Conservation (phyloP, 768 basidiomycete species). For the Coprinopsis strossmayeri region DNA sequence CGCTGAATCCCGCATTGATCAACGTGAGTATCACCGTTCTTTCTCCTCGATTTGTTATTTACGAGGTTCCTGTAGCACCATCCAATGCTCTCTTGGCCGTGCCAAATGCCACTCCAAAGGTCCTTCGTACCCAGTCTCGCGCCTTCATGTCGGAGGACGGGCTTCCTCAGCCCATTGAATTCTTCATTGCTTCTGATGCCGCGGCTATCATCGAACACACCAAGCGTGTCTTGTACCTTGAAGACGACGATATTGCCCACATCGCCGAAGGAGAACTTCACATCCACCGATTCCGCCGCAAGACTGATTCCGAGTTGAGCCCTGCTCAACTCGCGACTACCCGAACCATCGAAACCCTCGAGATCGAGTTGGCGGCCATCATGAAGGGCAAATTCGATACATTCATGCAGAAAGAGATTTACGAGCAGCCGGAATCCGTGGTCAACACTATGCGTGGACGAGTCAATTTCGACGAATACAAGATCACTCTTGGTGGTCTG, state of each 20-base stretch:
- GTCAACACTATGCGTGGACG: slow-evolving; percentile 99
- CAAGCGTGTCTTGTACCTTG: slow-evolving; percentile 96
- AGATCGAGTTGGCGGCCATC: slow-evolving; percentile 98
- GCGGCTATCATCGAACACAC: slow-evolving; percentile 97
- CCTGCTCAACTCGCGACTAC: slow-evolving; percentile 63
- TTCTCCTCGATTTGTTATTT: slow-evolving; percentile 20
- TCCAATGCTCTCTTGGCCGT: slow-evolving; percentile 56
- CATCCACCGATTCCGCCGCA: slow-evolving; percentile 94
- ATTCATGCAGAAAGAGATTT: slow-evolving; percentile 99
- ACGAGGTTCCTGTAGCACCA: slow-evolving; percentile 50
- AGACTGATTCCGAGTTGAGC: slow-evolving; percentile 62
- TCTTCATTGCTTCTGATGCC: slow-evolving; percentile 98
- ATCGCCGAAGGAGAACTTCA: slow-evolving; percentile 96
- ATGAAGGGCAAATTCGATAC: slow-evolving; percentile 99
- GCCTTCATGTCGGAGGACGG: slow-evolving; percentile 99
- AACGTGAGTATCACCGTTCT: slow-evolving; percentile 27
- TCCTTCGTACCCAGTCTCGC: slow-evolving; percentile 90
- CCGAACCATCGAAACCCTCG: slow-evolving; percentile 95
- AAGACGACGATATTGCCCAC: slow-evolving; percentile 99
- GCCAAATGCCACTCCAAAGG: slow-evolving; percentile 60
- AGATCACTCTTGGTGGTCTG: slow-evolving; percentile 91
- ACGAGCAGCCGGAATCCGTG: slow-evolving; percentile 97
- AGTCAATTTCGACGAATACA: slow-evolving; percentile 93
- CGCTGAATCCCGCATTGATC: slow-evolving; percentile 32
- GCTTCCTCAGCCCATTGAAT: slow-evolving; percentile 97